These are phyloP conservation scores for Tephrocybe sp. DNA, from an alignment of 768 basidiomycete species.

Conservation along the genomic window DNA sequence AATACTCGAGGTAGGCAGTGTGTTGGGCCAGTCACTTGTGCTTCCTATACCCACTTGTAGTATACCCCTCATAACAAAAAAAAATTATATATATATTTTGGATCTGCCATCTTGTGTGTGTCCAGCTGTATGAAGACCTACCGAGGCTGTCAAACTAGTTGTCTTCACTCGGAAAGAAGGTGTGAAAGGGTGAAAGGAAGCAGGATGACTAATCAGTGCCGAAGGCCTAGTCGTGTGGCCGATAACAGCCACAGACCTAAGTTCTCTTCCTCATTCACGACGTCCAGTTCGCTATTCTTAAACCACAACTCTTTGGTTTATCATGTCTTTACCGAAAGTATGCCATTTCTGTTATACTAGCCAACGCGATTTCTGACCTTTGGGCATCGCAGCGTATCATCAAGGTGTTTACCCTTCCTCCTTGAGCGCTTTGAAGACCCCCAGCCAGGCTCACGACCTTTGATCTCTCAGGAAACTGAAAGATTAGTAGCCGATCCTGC, in stretches of 20 bases:
- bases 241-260: constrained; percentile 11
- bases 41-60: neutral
- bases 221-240: neutral
- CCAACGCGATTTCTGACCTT: neutral
- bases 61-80: neutral
- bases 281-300: constrained; percentile 2
- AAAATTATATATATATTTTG: neutral
- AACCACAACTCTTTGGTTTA: constrained; percentile 9
- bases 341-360: neutral
- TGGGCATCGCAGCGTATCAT: constrained; percentile 41
- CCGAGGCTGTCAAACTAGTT: too few species aligned
- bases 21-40: neutral
- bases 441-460: constrained; percentile 8
- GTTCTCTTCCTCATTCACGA: constrained; percentile 5
- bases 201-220: too few species aligned
- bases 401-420: constrained; percentile 35
- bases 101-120: too few species aligned
- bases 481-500: constrained; percentile 95
- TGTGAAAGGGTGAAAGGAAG: too few species aligned
- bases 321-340: constrained; percentile 59
- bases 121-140: neutral
- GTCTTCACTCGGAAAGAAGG: too few species aligned
- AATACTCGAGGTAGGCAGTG: too few species aligned
- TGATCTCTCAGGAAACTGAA: constrained; percentile 81
- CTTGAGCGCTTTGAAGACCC: constrained; percentile 7